Evolutionary conservation across 148 eudicot genomes (phyloP).

Genomic region (Diospyros lotus): DNA sequence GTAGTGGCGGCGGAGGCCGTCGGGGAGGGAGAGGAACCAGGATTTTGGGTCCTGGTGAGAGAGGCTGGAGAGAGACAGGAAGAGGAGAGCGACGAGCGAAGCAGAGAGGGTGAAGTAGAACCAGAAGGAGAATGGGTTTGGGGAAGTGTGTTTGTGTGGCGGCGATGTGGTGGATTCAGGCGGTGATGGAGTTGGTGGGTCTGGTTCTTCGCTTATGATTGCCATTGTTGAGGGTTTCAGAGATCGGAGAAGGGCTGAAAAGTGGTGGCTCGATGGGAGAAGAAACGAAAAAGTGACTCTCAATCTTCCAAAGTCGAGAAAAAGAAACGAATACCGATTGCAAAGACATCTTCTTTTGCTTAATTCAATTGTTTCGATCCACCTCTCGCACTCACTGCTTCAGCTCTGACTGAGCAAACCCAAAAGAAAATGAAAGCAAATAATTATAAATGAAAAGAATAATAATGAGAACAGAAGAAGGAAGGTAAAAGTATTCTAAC

Average conservation of each 20-base stretch:
- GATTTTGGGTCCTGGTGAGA: constrained; percentile 64
- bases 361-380: too few species aligned
- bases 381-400: too few species aligned
- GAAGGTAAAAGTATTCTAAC: too few species aligned
- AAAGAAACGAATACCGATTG: too few species aligned
- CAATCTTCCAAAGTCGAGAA: too few species aligned
- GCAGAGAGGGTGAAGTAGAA: constrained; percentile 61
- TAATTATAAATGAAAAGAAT: too few species aligned
- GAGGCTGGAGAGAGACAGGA: constrained; percentile 40
- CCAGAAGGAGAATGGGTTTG: constrained; percentile 78
- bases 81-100: constrained; percentile 55
- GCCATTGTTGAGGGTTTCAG: constrained; percentile 49
- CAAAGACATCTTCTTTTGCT: too few species aligned
- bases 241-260: not conserved
- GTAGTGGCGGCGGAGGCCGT: constrained; percentile 52
- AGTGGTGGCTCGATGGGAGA: too few species aligned
- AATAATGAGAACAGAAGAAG: too few species aligned
- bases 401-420: too few species aligned
- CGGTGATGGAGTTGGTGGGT: constrained; percentile 38
- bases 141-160: constrained; percentile 19
- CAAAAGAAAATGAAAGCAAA: too few species aligned
- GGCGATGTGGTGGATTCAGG: constrained; percentile 21
- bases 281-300: too few species aligned
- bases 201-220: constrained; percentile 57
- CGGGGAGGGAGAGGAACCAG: constrained; percentile 73